These are phyloP conservation scores for Pseudogymnoascus sp. DNA, from an alignment of 2,329 filamentous ascomycete species.

Conservation along the genomic window DNA sequence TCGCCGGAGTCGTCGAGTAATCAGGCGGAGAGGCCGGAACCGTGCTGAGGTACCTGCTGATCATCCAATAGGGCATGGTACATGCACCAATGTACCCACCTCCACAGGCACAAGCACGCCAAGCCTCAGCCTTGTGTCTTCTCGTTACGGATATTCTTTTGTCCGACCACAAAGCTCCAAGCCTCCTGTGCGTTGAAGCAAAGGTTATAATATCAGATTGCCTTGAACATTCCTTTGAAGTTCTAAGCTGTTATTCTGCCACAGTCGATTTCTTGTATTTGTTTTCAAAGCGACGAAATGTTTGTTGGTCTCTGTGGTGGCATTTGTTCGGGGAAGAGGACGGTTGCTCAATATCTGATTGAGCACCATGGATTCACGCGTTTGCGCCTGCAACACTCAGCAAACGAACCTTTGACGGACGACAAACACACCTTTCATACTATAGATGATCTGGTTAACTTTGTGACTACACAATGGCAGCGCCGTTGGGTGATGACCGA, in stretches of 20 bases:
- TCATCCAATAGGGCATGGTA: conserved; percentile 1
- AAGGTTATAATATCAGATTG: background rate
- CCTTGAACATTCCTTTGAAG: background rate
- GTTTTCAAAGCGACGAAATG: conserved; percentile 41
- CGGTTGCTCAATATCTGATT: conserved; percentile 80
- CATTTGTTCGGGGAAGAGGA: conserved; percentile 88
- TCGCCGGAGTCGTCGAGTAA: conserved; percentile 6
- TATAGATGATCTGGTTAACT: conserved; percentile 65
- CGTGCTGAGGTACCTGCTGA: conserved; percentile 4
- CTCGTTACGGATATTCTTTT: background rate
- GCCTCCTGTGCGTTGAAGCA: background rate
- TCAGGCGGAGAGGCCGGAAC: conserved; percentile 4
- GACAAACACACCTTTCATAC: conserved; percentile 45
- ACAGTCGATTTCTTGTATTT: background rate
- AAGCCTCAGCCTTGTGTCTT: conserved; percentile 3
- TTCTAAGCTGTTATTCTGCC: background rate
- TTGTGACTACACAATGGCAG: conserved; percentile 78
- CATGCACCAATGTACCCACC: background rate
- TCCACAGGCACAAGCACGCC: conserved; percentile 1
- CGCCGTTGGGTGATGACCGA: conserved; percentile 80
- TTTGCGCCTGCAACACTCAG: conserved; percentile 47
- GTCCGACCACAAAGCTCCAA: background rate
- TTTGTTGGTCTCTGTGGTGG: conserved; percentile 73
- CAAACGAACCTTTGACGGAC: background rate
- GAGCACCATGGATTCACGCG: conserved; percentile 74